phyloP scores from a whole-genome alignment of 495 filamentous ascomycete species.

The Durotheca rogersii region DNA sequence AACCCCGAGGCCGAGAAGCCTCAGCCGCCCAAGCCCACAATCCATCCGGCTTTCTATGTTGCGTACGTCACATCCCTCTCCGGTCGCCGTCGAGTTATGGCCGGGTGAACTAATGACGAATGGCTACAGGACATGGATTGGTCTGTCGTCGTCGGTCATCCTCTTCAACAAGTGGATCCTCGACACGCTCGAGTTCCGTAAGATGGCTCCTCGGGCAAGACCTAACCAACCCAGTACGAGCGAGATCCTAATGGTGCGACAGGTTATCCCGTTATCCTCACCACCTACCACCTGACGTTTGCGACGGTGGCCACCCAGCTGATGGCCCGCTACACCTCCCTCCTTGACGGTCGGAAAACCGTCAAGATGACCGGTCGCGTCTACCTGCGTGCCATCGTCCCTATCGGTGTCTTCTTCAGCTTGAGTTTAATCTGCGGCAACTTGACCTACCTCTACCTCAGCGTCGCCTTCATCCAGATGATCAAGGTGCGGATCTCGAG shows the following conservation, averaged over 20 bases:
- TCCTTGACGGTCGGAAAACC: constrained; percentile 85
- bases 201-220: no score
- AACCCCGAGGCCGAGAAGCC: constrained; percentile 70
- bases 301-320: constrained; percentile 89
- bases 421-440: constrained; percentile 94
- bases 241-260: constrained; percentile 35
- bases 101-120: constrained; percentile 23
- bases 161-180: constrained; percentile 99
- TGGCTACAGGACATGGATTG: constrained; percentile 76
- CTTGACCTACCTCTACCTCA: constrained; percentile 87
- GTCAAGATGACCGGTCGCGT: constrained; percentile 93
- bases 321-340: constrained; percentile 76
- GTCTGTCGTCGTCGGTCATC: constrained; percentile 87
- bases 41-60: constrained; percentile 90
- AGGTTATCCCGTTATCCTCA: constrained; percentile 73
- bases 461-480: constrained; percentile 97
- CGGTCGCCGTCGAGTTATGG: constrained; percentile 1
- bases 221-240: constrained; percentile 1
- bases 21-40: constrained; percentile 57
- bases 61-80: constrained; percentile 57
- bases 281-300: constrained; percentile 89
- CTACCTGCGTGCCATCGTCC: constrained; percentile 87
- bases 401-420: constrained; percentile 91
- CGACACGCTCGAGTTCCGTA: constrained; percentile 78
- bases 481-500: constrained; percentile 59